These are phyloP conservation scores for Leishmania major DNA, from an alignment of 208 protist species.

Conservation along the genomic window DNA sequence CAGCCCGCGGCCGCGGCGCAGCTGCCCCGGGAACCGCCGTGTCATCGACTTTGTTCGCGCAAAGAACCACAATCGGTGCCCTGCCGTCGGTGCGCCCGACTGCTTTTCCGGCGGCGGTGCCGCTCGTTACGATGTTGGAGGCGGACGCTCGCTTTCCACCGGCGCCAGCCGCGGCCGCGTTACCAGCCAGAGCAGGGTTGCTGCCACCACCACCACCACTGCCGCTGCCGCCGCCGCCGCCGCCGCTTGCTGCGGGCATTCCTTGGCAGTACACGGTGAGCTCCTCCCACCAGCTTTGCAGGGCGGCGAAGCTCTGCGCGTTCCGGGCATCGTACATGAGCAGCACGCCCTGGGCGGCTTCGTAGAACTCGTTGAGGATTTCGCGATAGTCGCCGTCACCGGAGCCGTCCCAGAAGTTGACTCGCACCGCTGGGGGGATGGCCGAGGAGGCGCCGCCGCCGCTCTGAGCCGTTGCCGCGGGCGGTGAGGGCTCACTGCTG, in stretches of 20 bases:
- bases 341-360: constrained; percentile 90
- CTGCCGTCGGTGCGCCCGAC: constrained; percentile 36
- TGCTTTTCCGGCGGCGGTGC: constrained; percentile 48
- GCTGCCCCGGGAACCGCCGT: constrained; percentile 11
- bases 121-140: constrained; percentile 28
- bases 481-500: not conserved
- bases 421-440: constrained; percentile 54
- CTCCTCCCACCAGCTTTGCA: constrained; percentile 79
- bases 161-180: not conserved
- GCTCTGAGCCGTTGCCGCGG: constrained; percentile 1
- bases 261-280: constrained; percentile 43
- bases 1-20: constrained; percentile 32
- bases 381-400: constrained; percentile 92
- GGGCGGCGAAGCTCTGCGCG: constrained; percentile 52
- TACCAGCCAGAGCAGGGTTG: not conserved
- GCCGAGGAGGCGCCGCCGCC: not conserved
- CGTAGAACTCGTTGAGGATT: constrained; percentile 97
- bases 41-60: constrained; percentile 78
- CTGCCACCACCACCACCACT: not conserved
- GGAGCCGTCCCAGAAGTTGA: constrained; percentile 97
- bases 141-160: constrained; percentile 26
- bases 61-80: constrained; percentile 51
- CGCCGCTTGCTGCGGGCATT: constrained; percentile 3
- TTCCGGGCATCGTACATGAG: constrained; percentile 81
- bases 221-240: not conserved